These are phyloP conservation scores for Nitzschia sp. DNA, from an alignment of 108 stramenopile genomes.

Conservation along the genomic window DNA sequence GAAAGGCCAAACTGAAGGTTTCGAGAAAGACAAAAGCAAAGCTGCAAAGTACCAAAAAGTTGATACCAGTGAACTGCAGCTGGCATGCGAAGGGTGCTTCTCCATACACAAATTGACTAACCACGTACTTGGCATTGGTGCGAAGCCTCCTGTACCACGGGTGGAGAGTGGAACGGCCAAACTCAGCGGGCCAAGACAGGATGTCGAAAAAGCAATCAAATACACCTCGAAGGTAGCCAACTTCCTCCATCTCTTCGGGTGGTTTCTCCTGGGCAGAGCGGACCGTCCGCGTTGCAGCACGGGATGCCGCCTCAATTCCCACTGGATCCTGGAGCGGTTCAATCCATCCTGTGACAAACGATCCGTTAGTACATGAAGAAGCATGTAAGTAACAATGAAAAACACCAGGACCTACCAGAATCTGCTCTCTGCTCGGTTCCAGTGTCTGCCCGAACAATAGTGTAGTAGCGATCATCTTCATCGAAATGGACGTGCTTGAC, in stretches of 20 bases:
- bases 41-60: conserved; percentile 72
- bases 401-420: conserved; percentile 24
- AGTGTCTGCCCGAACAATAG: conserved; percentile 64
- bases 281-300: conserved; percentile 33
- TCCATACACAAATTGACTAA: conserved; percentile 36
- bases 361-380: background rate
- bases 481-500: conserved; percentile 70
- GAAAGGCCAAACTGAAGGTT: conserved; percentile 59
- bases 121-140: conserved; percentile 14
- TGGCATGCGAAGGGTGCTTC: conserved; percentile 54
- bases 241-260: conserved; percentile 17
- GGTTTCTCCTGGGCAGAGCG: conserved; percentile 18
- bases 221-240: conserved; percentile 10
- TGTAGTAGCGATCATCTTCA: conserved; percentile 71
- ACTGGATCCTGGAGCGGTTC: conserved; percentile 38
- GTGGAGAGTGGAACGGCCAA: conserved; percentile 9
- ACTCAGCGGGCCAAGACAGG: conserved; percentile 13
- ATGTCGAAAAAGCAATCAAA: conserved; percentile 9
- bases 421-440: conserved; percentile 62
- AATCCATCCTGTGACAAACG: conserved; percentile 35
- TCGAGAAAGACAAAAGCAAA: conserved; percentile 70
- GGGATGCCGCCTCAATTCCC: conserved; percentile 31
- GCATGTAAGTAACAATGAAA: background rate
- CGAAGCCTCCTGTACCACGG: conserved; percentile 29
- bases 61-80: conserved; percentile 66